Evolutionary conservation across 352 stramenopile species (phyloP).

Genomic region (Phytophthora palmivora): DNA sequence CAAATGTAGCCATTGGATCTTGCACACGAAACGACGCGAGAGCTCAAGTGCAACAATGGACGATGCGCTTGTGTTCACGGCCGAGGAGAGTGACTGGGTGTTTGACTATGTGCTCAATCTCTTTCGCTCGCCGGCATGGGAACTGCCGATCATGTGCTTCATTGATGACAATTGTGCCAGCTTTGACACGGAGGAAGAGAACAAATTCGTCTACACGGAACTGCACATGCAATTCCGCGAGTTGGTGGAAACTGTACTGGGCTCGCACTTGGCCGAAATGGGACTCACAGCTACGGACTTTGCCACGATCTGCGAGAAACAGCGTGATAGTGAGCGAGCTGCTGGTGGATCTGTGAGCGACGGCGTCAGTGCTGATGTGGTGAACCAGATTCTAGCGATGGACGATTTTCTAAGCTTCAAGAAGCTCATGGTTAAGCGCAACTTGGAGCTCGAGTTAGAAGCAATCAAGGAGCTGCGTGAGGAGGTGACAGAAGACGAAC

Average conservation of each 20-base stretch:
- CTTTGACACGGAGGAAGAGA: constrained; percentile 91
- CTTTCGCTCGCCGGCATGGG: constrained; percentile 88
- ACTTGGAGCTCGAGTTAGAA: constrained; percentile 91
- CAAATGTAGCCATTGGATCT: constrained; percentile 41
- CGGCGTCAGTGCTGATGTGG: constrained; percentile 73
- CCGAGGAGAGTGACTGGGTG: constrained; percentile 82
- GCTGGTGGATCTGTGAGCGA: constrained; percentile 25
- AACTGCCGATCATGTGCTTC: constrained; percentile 90
- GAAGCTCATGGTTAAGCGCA: constrained; percentile 93
- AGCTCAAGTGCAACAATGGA: constrained; percentile 7
- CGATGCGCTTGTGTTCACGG: constrained; percentile 47
- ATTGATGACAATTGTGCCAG: constrained; percentile 91
- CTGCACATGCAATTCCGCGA: constrained; percentile 85
- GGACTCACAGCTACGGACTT: constrained; percentile 87
- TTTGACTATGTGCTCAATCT: constrained; percentile 92
- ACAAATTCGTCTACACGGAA: constrained; percentile 91
- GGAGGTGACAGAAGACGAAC: constrained; percentile 42
- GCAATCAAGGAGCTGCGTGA: constrained; percentile 84
- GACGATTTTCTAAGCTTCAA: constrained; percentile 94
- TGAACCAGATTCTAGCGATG: constrained; percentile 90
- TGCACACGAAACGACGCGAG: constrained; percentile 38
- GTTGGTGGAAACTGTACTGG: constrained; percentile 79
- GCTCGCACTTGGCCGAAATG: constrained; percentile 85
- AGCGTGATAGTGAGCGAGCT: constrained; percentile 49
- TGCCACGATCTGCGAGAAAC: constrained; percentile 79